These are phyloP conservation scores for Ananas comosus DNA, from an alignment of 176 grass and related monocot genomes.

Conservation along the genomic window DNA sequence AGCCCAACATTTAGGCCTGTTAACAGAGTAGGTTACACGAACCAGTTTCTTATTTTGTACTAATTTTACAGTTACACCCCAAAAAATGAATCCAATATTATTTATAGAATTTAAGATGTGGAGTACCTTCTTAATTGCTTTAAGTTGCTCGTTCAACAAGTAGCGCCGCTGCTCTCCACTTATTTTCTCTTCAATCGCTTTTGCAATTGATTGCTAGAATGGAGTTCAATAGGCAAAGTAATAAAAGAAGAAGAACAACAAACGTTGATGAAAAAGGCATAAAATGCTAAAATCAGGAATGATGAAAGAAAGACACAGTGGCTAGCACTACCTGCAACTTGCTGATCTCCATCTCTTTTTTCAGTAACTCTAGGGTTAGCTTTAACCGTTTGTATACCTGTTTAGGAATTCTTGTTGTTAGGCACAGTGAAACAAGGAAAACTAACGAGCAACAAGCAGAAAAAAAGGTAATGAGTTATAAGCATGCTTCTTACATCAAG, in stretches of 20 bases:
- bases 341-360: constrained; percentile 99
- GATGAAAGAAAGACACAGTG: neutral
- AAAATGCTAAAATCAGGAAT: constrained; percentile 14
- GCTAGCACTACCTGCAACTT: constrained; percentile 62
- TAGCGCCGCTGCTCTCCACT: constrained; percentile 96
- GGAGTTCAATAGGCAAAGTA: neutral
- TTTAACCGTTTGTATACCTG: constrained; percentile 95
- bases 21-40: too few relatives aligned
- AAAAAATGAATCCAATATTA: neutral
- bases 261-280: neutral
- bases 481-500: constrained; percentile 67
- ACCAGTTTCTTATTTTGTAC: too few relatives aligned
- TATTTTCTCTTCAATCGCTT: constrained; percentile 99
- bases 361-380: constrained; percentile 85
- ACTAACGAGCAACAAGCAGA: neutral
- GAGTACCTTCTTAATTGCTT: constrained; percentile 94
- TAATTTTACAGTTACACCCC: too few relatives aligned
- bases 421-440: neutral
- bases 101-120: neutral
- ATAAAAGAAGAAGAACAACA: neutral
- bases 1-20: too few relatives aligned
- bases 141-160: constrained; percentile 95
- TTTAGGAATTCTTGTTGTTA: constrained; percentile 17
- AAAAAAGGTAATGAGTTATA: neutral
- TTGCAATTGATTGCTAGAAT: constrained; percentile 94